Percentiles rank a stretch among this genome's conserved stretches.
These are phyloP conservation scores for Trichoderma atrobrunneum DNA, from an alignment of 2,329 filamentous ascomycete genomes.

Conservation along the genomic window DNA sequence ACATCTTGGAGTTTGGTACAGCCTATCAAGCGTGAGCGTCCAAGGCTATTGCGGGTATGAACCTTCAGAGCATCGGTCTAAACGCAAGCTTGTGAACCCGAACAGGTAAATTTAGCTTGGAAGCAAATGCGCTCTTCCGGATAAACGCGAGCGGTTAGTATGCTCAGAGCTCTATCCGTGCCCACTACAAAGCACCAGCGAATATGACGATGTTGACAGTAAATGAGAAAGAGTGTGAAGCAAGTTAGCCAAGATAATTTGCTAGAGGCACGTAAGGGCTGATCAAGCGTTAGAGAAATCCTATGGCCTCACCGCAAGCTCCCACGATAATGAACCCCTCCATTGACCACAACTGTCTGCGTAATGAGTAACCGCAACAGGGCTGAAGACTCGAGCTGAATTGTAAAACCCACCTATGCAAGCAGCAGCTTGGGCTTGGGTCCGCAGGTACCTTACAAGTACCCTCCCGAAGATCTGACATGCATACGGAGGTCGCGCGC, in stretches of 20 bases:
- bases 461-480: conserved; percentile 14
- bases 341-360: not conserved
- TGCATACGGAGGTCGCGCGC: not conserved
- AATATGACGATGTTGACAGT: not conserved
- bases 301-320: not conserved
- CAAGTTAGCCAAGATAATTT: not conserved
- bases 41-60: not conserved
- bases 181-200: not conserved
- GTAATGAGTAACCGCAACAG: not conserved
- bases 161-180: not conserved
- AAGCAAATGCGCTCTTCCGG: not conserved
- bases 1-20: not conserved
- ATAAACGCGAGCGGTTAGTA: not conserved
- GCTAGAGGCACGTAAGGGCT: not conserved
- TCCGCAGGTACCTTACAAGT: not conserved
- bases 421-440: not conserved
- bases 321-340: not conserved
- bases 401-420: not conserved
- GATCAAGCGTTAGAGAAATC: not conserved
- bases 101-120: not conserved
- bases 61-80: not conserved
- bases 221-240: not conserved
- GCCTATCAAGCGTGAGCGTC: not conserved
- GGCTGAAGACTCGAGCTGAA: conserved; percentile 7
- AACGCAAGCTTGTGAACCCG: not conserved